Percentiles rank a stretch among this genome's conserved stretches.
These are phyloP conservation scores for Saccharomycopsis schoenii DNA, from an alignment of 805 yeast species.

Conservation along the genomic window DNA sequence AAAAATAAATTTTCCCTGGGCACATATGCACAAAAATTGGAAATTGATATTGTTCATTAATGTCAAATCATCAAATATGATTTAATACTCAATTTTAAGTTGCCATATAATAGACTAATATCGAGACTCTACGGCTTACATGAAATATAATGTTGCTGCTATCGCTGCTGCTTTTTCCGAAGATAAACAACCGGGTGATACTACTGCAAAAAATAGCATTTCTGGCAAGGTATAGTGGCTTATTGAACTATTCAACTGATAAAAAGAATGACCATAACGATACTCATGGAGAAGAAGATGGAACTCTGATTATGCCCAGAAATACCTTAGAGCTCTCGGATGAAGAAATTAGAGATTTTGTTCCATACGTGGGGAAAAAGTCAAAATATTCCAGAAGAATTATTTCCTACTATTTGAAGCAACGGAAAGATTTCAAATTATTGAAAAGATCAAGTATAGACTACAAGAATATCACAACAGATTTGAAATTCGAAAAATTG, in stretches of 20 bases:
- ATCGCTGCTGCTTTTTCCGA: neutral
- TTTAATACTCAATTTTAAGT: too few relatives aligned
- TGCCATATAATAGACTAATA: too few relatives aligned
- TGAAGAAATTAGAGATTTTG: slow-evolving; percentile 9
- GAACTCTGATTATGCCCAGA: neutral
- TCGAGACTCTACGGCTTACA: neutral
- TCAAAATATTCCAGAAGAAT: slow-evolving; percentile 10
- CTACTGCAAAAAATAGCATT: neutral
- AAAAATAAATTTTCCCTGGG: too few relatives aligned
- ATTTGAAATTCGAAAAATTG: slow-evolving; percentile 1
- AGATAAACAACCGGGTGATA: neutral
- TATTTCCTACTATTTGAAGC: slow-evolving; percentile 5
- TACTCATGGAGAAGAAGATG: neutral
- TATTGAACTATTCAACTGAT: too few relatives aligned
- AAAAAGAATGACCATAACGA: slow-evolving; percentile 19
- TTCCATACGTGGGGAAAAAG: slow-evolving; percentile 14
- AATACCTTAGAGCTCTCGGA: slow-evolving; percentile 1
- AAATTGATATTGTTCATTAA: too few relatives aligned
- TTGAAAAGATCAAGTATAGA: slow-evolving; percentile 1
- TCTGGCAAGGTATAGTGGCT: neutral
- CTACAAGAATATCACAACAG: slow-evolving; percentile 1
- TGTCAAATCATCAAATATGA: too few relatives aligned
- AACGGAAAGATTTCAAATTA: neutral
- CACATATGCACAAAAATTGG: too few relatives aligned
- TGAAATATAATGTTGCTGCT: neutral